A percentile compares a stretch with the other conserved stretches of the same genome.
Evolutionary conservation across 2,329 filamentous ascomycete species (phyloP).

Genomic region (Didymella lethalis): DNA sequence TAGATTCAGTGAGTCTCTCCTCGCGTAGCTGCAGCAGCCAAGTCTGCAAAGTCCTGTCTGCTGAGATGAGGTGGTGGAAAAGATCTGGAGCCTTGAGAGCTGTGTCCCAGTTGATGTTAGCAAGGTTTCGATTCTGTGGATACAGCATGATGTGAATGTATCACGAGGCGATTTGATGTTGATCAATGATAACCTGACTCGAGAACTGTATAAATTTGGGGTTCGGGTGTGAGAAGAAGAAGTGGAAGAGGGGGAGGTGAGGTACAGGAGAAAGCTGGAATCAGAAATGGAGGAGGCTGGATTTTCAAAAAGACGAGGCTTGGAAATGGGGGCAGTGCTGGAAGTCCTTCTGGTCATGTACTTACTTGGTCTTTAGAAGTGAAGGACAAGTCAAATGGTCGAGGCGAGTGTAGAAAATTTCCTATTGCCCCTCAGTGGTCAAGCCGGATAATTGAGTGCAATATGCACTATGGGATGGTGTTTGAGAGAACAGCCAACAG

Average conservation of each 20-base stretch:
- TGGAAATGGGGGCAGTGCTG: constrained; percentile 7
- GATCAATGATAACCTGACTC: neutral
- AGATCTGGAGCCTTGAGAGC: constrained; percentile 12
- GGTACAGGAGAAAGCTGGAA: neutral
- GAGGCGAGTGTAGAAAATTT: constrained; percentile 7
- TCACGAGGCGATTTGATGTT: neutral
- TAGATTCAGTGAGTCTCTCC: neutral
- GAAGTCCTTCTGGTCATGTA: neutral
- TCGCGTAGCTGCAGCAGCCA: constrained; percentile 21
- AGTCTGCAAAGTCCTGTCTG: constrained; percentile 12
- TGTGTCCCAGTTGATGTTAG: constrained; percentile 22
- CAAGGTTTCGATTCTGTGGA: neutral
- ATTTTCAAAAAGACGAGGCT: too few species aligned
- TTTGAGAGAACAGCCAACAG: neutral
- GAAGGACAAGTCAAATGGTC: constrained; percentile 14
- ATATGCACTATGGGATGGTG: rapidly evolving
- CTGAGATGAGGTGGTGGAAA: constrained; percentile 9
- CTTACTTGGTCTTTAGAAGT: constrained; percentile 28
- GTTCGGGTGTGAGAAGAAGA: neutral
- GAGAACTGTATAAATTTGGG: neutral
- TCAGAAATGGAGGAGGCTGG: neutral
- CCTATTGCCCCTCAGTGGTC: constrained; percentile 3
- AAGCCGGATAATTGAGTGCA: too few species aligned
- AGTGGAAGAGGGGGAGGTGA: neutral
- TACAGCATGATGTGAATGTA: neutral